These are phyloP conservation scores for Wickerhamomyces canadensis DNA, from an alignment of 805 yeast genomes.

Conservation along the genomic window DNA sequence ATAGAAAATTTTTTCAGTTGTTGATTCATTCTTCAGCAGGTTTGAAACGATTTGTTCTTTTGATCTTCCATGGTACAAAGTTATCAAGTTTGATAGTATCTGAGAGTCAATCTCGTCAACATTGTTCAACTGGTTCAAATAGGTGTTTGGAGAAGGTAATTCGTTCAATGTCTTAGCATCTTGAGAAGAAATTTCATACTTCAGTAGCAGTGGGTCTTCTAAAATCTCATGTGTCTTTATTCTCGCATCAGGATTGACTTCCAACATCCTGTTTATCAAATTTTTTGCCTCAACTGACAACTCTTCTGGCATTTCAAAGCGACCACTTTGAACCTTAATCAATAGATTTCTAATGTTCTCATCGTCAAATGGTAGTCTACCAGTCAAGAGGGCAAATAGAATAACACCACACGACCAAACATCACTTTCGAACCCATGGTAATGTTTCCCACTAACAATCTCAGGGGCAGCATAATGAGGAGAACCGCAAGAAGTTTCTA, in stretches of 20 bases:
- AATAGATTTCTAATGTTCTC: conserved; percentile 67
- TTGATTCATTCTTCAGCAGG: conserved; percentile 49
- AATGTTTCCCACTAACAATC: conserved; percentile 70
- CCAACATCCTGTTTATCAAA: conserved; percentile 58
- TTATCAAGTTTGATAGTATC: conserved; percentile 68
- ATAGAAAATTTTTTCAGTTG: conserved; percentile 78
- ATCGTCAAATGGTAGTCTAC: conserved; percentile 80
- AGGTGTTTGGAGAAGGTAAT: conserved; percentile 27
- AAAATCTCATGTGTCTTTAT: conserved; percentile 63
- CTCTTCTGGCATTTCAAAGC: conserved; percentile 63
- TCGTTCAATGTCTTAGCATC: conserved; percentile 24
- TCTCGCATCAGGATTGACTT: conserved; percentile 67
- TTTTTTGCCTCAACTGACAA: conserved; percentile 62
- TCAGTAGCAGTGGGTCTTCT: conserved; percentile 70
- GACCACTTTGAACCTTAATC: conserved; percentile 72
- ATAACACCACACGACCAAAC: conserved; percentile 89
- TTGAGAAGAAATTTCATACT: conserved; percentile 39
- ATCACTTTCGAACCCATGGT: conserved; percentile 82
- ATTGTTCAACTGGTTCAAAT: conserved; percentile 18
- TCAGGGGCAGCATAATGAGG: conserved; percentile 91
- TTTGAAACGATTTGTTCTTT: conserved; percentile 49
- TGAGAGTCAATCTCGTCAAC: conserved; percentile 61
- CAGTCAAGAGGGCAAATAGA: conserved; percentile 70
- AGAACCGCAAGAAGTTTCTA: conserved; percentile 81
- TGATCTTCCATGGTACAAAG: conserved; percentile 75